Base-by-base conservation (phyloP, 2,329 filamentous ascomycete species). In the Trichoderma sp. region DNA sequence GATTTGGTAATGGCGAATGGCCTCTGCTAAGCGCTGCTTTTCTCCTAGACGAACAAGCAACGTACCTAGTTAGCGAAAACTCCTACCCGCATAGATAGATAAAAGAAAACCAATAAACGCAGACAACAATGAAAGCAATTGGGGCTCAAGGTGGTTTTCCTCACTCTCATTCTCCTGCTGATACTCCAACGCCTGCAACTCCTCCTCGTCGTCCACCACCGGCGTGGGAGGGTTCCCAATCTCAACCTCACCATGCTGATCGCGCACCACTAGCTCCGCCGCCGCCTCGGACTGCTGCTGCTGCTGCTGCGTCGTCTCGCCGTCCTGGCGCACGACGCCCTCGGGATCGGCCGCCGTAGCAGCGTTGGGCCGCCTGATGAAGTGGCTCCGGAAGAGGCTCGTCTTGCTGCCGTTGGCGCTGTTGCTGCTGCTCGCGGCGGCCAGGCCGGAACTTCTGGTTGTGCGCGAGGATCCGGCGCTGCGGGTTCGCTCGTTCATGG, bases 191-290 rank as follows among this genome's bases (percentile, higher is more conserved):
- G 70, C 81, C 28, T 84, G 85, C 71, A 82, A 85, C 78, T 87
- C 86, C 68, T 88, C 86, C 18, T 86, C 83, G 43, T 88, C 87
- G 63, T 89, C 87, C 32, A 86, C 79, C 8, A 83, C 80, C 15
- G 85, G 84, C 73, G 86, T 84, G 1, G 86, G 87, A 60, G 87
- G 86, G 72, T 89, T 88, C 18, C 83, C 84, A n/a, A 91, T 80
- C 78, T 90, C 86, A 71, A 90, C 85, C 74, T 91, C 89, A 63
- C 89, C 90, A 76, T 90, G 86, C 79, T 86, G 82, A 76, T 91
- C 87, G 74, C 90, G 84, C 60, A 91, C 86, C 9, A 92, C 87
- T 72, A 92, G 91, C 75, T 90, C 89, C 6, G 78, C 79, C 6
- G 78, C 79, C n/a, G 77, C 80, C 62, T 86, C 84, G 6, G 80